Evolutionary conservation across 768 basidiomycete genomes (phyloP).

Genomic region (Termitomyces sp.): DNA sequence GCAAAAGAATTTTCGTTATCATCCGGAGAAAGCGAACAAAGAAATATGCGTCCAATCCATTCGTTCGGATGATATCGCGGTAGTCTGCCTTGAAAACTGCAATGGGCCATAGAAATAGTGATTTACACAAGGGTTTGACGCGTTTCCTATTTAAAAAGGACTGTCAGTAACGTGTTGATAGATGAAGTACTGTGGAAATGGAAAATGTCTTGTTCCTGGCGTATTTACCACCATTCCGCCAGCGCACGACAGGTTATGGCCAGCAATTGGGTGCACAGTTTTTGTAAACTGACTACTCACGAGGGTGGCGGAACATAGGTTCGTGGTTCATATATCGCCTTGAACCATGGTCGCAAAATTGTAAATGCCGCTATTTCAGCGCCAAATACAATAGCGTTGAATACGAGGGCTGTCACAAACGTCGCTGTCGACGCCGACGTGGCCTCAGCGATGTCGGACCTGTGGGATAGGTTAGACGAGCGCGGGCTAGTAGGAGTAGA

Average conservation of each 20-base stretch:
- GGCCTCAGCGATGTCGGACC: slow-evolving; percentile 42
- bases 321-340: slow-evolving; percentile 85
- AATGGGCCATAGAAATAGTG: slow-evolving; percentile 64
- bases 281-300: slow-evolving; percentile 27
- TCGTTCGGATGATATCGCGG: slow-evolving; percentile 57
- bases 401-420: slow-evolving; percentile 82
- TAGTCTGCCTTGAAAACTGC: slow-evolving; percentile 64
- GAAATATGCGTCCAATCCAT: slow-evolving; percentile 91
- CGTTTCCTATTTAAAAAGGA: slow-evolving; percentile 49
- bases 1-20: slow-evolving; percentile 79
- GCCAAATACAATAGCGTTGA: slow-evolving; percentile 75
- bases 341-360: slow-evolving; percentile 82
- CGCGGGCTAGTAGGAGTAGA: not conserved
- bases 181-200: not conserved
- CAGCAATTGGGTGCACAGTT: not conserved
- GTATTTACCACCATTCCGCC: not conserved
- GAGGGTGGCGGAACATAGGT: slow-evolving; percentile 56
- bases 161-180: not conserved
- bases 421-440: slow-evolving; percentile 67
- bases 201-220: not conserved
- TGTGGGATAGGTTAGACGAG: slow-evolving; percentile 14
- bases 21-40: slow-evolving; percentile 88
- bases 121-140: slow-evolving; percentile 46
- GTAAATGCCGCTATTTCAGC: slow-evolving; percentile 76
- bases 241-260: no score